Conservation (phyloP, 306 rosid species). For the Cicer yamashitae region DNA sequence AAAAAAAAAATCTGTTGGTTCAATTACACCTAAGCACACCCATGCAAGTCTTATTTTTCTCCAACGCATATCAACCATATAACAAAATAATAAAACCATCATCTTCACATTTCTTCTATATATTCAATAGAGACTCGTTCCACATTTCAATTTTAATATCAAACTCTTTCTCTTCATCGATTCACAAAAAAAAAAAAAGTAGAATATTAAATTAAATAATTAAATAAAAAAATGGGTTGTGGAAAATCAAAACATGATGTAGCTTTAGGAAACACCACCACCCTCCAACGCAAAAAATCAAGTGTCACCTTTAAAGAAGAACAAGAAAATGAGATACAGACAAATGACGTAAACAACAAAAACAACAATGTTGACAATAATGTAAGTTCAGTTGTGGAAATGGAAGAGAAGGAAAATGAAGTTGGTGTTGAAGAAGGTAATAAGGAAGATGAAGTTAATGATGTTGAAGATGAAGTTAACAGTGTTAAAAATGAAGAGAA, state of each 20-base stretch:
- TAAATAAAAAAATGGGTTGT: slow-evolving; percentile 65
- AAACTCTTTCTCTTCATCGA: not conserved
- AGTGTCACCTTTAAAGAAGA: not conserved
- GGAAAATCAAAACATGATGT: slow-evolving; percentile 81
- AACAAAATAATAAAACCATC: slow-evolving; percentile 32
- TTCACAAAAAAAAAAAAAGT: slow-evolving; percentile 18
- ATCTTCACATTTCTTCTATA: not conserved
- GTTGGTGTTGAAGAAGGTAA: too few relatives aligned
- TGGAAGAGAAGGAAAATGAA: slow-evolving; percentile 33
- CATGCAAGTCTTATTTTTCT: slow-evolving; percentile 33
- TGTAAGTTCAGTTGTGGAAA: slow-evolving; percentile 3
- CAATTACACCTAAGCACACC: slow-evolving; percentile 49
- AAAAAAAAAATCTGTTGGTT: not conserved
- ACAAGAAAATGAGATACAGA: slow-evolving; percentile 35
- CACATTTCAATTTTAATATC: not conserved
- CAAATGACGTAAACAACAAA: not conserved
- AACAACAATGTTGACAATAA: not conserved
- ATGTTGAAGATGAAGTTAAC: too few relatives aligned
- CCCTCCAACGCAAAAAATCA: slow-evolving; percentile 61
- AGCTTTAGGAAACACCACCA: slow-evolving; percentile 58
- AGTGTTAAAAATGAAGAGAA: slow-evolving; percentile 38
- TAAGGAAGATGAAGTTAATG: slow-evolving; percentile 14
- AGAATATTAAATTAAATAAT: not conserved
- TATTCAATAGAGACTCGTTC: slow-evolving; percentile 23
- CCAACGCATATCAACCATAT: slow-evolving; percentile 34